A percentile compares a stretch with the other conserved stretches of the same genome.
Evolutionary conservation across 2,329 filamentous ascomycete species (phyloP).

Genomic region (Colletotrichum sp.): DNA sequence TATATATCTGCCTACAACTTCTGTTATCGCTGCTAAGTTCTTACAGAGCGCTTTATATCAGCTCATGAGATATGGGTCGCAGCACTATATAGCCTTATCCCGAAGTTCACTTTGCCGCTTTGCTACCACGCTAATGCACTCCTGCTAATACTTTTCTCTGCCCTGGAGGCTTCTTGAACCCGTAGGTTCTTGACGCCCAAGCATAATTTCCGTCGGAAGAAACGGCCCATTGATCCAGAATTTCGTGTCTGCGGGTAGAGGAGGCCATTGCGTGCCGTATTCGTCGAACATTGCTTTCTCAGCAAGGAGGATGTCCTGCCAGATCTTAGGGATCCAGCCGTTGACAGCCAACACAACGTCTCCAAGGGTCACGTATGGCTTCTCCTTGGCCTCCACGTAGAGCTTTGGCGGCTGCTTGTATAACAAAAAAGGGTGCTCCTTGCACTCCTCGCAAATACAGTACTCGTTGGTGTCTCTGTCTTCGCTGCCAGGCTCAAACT

Average conservation of each 20-base stretch:
- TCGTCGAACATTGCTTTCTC: not conserved
- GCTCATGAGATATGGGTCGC: not conserved
- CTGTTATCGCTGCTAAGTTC: too few species aligned
- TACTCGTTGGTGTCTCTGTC: not conserved
- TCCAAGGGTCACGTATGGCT: not conserved
- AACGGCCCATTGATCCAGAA: not conserved
- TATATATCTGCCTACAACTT: too few species aligned
- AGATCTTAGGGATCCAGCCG: not conserved
- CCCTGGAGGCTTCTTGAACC: not conserved
- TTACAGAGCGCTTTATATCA: too few species aligned
- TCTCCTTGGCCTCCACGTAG: not conserved
- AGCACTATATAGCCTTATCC: not conserved
- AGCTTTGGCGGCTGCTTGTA: not conserved
- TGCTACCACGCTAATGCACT: not conserved
- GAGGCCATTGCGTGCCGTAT: not conserved
- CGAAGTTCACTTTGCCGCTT: not conserved
- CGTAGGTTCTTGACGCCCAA: not conserved
- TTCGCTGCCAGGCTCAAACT: not conserved
- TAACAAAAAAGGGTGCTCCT: not conserved
- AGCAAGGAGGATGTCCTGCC: not conserved
- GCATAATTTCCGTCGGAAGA: not conserved
- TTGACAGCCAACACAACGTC: not conserved
- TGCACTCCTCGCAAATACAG: slow-evolving; percentile 1
- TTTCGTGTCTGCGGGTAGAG: not conserved
- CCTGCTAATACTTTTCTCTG: not conserved